Evolutionary conservation across 2,329 filamentous ascomycete genomes (phyloP), one percentile per base, ranked within the genome.

Genomic region (Cyclaneusma minus): DNA sequence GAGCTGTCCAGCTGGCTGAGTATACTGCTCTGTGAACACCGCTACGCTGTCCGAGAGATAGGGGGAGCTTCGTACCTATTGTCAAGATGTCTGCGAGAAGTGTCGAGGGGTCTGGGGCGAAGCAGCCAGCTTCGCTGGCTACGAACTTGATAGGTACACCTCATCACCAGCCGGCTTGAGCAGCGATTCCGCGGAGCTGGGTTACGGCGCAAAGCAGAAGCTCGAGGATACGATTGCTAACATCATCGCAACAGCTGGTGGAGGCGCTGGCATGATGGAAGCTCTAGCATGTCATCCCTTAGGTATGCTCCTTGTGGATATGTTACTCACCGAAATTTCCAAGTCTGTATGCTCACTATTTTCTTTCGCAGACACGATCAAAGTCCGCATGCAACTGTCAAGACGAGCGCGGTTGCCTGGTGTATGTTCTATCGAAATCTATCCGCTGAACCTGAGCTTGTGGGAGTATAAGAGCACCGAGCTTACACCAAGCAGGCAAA

Each of bases 211-310:
- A 22, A 31, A 27, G n/a, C n/a, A 27, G 16, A 24, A 34, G 34
- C 32, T 31, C 19, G 35, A 32, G 12, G 31, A 35, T 17, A 18
- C 25, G 16, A 29, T 30, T 34, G 28, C 30, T 36, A 31, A 20
- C 29, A 29, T 40, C 27, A 39, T 21, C 12, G 22, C 14, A 20
- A 42, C 42, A 92, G 89, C 89, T 51, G 89, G 89, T 50, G 89
- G 89, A 50, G 83, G 83, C 55, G 89, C 89, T 42, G 89, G 89
- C 48, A 94, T 95, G 87, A 95, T 95, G 85, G 89, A 98, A 58
- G 89, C 89, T 25, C 73, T 98, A 35, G 84, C 63, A 28, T 98
- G 89, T 55, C 89, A 98, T 62, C 89, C 89, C 35, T 68, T 95
- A 32, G 80, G 80, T 87, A 65, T 43, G 64, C 42, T 14, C 12